Conservation (phyloP, 2,329 filamentous ascomycete species). For the Fusarium sp. region DNA sequence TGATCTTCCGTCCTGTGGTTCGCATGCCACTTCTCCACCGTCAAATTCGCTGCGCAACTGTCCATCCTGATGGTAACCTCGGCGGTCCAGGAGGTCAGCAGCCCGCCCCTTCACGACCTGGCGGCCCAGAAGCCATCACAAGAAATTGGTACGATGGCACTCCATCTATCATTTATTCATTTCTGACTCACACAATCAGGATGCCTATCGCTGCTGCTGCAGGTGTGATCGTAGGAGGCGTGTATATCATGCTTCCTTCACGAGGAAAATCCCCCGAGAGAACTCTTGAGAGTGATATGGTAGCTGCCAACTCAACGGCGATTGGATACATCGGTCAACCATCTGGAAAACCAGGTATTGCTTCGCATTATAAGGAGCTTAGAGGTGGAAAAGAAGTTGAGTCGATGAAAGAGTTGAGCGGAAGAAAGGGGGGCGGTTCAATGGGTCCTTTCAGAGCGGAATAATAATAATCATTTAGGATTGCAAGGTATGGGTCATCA, state of each 20-base stretch:
- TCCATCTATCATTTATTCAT: rapidly evolving
- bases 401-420: constrained; percentile 50
- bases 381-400: constrained; percentile 39
- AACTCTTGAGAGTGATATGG: constrained; percentile 28
- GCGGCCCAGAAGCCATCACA: constrained; percentile 49
- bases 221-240: constrained; percentile 44
- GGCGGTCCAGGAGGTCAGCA: constrained; percentile 55
- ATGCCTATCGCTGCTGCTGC: constrained; percentile 49
- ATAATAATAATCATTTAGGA: constrained; percentile 37
- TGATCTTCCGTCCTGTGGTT: constrained; percentile 38
- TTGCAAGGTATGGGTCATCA: neutral
- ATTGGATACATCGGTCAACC: constrained; percentile 27
- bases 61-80: constrained; percentile 35
- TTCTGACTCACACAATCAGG: constrained; percentile 42
- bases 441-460: constrained; percentile 52
- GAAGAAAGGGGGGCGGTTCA: constrained; percentile 45
- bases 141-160: constrained; percentile 50
- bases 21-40: constrained; percentile 41
- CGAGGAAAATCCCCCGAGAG: constrained; percentile 25
- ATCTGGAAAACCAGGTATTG: constrained; percentile 17
- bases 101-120: constrained; percentile 45
- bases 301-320: constrained; percentile 26
- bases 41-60: constrained; percentile 28
- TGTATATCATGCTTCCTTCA: constrained; percentile 48
- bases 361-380: constrained; percentile 36